These are phyloP conservation scores for Biscogniauxia sp. DNA, from an alignment of 2,329 filamentous ascomycete species.

Conservation along the genomic window DNA sequence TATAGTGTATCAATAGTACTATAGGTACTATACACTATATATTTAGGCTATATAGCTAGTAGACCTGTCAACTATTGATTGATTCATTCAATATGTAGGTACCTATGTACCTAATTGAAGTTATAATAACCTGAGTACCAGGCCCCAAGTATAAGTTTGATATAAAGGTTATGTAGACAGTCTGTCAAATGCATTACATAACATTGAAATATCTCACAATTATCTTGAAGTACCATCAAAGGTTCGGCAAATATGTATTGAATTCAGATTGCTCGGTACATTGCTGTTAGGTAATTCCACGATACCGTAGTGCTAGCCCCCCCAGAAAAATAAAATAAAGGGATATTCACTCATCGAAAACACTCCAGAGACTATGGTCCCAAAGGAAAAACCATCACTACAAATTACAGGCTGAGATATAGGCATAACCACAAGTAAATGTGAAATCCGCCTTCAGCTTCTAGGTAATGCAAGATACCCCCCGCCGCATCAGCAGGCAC, in stretches of 20 bases:
- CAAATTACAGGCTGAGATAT: slow-evolving; percentile 30
- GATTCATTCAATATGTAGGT: no score
- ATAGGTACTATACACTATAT: no score
- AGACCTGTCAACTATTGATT: no score
- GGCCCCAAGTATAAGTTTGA: no score
- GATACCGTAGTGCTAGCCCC: slow-evolving; percentile 20
- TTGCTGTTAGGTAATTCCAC: not conserved
- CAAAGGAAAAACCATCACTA: slow-evolving; percentile 25
- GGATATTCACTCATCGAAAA: slow-evolving; percentile 20
- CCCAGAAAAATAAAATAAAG: slow-evolving; percentile 15
- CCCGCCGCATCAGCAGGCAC: slow-evolving; percentile 67
- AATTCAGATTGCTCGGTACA: not conserved
- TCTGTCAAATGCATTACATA: not conserved
- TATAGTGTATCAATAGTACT: no score
- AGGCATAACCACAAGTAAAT: slow-evolving; percentile 18
- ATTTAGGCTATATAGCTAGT: no score
- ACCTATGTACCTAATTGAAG: no score
- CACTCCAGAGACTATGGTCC: slow-evolving; percentile 20
- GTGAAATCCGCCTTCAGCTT: slow-evolving; percentile 12
- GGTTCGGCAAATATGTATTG: not conserved
- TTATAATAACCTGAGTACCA: no score
- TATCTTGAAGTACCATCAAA: not conserved
- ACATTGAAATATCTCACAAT: not conserved
- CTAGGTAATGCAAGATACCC: slow-evolving; percentile 5
- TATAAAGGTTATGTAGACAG: no score